phyloP scores from a whole-genome alignment of 257 asterid species.

The Solanum tarijense region DNA sequence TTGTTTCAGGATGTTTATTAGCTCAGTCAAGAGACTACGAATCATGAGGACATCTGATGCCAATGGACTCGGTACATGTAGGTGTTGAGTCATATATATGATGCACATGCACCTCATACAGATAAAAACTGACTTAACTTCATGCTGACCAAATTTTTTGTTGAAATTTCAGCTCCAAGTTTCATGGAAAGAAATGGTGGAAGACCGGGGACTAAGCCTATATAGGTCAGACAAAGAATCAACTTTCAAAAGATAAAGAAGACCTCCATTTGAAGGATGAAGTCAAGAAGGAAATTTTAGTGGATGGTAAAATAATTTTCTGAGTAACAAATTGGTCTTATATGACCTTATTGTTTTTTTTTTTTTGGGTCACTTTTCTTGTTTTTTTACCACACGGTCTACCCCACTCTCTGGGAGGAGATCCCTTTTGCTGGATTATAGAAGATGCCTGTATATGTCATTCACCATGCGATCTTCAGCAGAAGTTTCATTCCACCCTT shows the following conservation, averaged over 20 bases:
- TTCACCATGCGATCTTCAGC: slow-evolving; percentile 17
- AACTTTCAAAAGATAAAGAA: background rate
- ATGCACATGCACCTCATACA: background rate
- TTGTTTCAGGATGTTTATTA: slow-evolving; percentile 60
- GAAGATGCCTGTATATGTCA: slow-evolving; percentile 11
- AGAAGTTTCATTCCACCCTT: slow-evolving; percentile 25
- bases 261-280: slow-evolving; percentile 8
- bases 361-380: slow-evolving; percentile 5
- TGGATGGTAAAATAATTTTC: slow-evolving; percentile 9
- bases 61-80: slow-evolving; percentile 51
- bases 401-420: slow-evolving; percentile 14
- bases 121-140: background rate
- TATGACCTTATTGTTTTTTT: slow-evolving; percentile 23
- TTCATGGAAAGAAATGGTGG: slow-evolving; percentile 25
- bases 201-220: slow-evolving; percentile 12
- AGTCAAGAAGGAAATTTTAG: slow-evolving; percentile 10
- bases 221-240: slow-evolving; percentile 11
- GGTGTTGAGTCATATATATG: background rate
- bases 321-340: background rate
- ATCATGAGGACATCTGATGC: slow-evolving; percentile 68
- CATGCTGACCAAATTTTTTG: background rate
- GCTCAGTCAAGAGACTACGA: slow-evolving; percentile 67
- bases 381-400: slow-evolving; percentile 5
- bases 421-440: slow-evolving; percentile 17
- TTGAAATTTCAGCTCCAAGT: slow-evolving; percentile 35